Conservation (phyloP, 176 grass and related monocot genomes). For the Typha latifolia region DNA sequence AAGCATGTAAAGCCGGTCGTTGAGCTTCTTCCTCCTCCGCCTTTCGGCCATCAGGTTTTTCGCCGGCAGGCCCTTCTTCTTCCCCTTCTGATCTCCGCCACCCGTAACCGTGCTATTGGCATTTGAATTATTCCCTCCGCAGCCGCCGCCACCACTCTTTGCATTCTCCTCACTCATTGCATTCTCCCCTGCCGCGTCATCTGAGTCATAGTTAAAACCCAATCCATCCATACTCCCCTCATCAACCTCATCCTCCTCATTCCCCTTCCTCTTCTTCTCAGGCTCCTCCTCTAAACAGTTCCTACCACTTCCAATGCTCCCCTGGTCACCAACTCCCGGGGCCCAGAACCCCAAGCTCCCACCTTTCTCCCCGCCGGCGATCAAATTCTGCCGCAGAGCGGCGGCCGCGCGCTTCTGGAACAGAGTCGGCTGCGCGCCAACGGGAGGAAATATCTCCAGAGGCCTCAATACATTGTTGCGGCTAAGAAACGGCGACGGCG, state of each 20-base stretch:
- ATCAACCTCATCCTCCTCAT: constrained; percentile 40
- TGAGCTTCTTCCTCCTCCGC: constrained; percentile 93
- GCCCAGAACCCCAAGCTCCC: constrained; percentile 10
- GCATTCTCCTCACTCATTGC: constrained; percentile 40
- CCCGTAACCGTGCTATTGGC: constrained; percentile 67
- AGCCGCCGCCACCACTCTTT: constrained; percentile 23
- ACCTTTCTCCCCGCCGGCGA: constrained; percentile 5
- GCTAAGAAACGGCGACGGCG: constrained; percentile 34
- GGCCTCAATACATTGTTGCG: constrained; percentile 76
- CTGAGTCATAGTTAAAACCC: constrained; percentile 79
- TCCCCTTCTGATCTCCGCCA: constrained; percentile 56
- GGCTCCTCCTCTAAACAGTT: constrained; percentile 30
- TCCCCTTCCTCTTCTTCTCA: constrained; percentile 60
- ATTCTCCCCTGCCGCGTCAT: constrained; percentile 42
- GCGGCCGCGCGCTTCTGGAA: constrained; percentile 92
- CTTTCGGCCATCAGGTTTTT: constrained; percentile 99
- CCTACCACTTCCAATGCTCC: not conserved
- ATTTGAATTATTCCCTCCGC: constrained; percentile 54
- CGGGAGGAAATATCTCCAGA: constrained; percentile 65
- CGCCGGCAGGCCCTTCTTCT: constrained; percentile 89
- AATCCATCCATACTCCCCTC: constrained; percentile 83
- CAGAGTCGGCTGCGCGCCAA: constrained; percentile 82
- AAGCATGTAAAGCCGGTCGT: constrained; percentile 98
- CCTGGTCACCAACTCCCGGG: not conserved
- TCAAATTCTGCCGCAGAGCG: constrained; percentile 50